Evolutionary conservation across 106 monocot species (phyloP).

Genomic region (Agapanthus africanus): DNA sequence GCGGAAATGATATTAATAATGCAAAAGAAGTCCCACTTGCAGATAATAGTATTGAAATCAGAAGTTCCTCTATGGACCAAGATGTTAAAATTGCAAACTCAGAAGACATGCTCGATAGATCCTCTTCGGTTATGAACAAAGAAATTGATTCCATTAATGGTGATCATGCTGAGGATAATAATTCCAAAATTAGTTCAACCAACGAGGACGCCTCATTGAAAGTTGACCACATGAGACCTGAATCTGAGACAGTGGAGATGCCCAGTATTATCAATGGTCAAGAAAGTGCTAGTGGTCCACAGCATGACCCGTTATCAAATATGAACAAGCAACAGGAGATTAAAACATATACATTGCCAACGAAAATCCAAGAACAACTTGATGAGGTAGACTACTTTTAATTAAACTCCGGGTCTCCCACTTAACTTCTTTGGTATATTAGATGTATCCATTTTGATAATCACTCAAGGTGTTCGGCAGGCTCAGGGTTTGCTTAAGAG

Average conservation of each 20-base stretch:
- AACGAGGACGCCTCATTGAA: slow-evolving; percentile 17
- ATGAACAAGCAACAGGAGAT: slow-evolving; percentile 20
- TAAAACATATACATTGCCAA: slow-evolving; percentile 19
- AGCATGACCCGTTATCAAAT: slow-evolving; percentile 23
- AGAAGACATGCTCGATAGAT: slow-evolving; percentile 21
- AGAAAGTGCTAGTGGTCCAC: slow-evolving; percentile 20
- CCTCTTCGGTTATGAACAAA: slow-evolving; percentile 10
- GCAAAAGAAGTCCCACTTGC: slow-evolving; percentile 21
- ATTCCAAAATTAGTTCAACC: slow-evolving; percentile 17
- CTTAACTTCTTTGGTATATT: neutral
- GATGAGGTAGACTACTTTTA: slow-evolving; percentile 77
- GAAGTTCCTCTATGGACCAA: slow-evolving; percentile 15
- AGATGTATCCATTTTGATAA: neutral
- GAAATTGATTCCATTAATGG: slow-evolving; percentile 16
- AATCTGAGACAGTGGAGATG: slow-evolving; percentile 27
- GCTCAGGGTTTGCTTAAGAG: slow-evolving; percentile 87
- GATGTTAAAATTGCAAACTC: slow-evolving; percentile 6
- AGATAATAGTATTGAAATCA: slow-evolving; percentile 20
- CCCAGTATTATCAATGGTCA: slow-evolving; percentile 11
- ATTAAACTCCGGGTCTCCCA: neutral
- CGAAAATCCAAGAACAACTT: slow-evolving; percentile 79
- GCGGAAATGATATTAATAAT: slow-evolving; percentile 18
- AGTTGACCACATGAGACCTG: slow-evolving; percentile 21
- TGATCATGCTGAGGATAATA: slow-evolving; percentile 16
- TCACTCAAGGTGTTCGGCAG: slow-evolving; percentile 38